Conservation (phyloP, 1,284 basidiomycete species). For the Ceratobasidium sp. region DNA sequence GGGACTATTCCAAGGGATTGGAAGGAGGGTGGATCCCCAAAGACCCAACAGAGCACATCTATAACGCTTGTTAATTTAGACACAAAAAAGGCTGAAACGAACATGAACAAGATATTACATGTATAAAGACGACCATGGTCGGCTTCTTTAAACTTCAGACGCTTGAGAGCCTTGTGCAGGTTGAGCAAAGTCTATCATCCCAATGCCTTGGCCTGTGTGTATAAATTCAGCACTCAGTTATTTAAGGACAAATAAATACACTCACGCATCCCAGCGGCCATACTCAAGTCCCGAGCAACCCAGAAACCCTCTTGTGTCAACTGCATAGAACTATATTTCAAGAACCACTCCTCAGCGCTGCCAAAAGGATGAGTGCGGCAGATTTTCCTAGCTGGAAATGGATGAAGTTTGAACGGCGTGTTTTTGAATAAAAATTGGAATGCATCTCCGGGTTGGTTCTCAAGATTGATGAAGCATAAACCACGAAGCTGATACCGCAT, state of each 20-base stretch:
- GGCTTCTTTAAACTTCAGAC: no score
- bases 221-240: no score
- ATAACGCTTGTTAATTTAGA: slow-evolving; percentile 22
- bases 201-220: background rate
- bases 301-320: slow-evolving; percentile 28
- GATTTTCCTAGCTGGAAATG: slow-evolving; percentile 7
- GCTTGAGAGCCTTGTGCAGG: no score
- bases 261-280: no score
- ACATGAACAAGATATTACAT: no score
- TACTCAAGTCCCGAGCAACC: slow-evolving; percentile 10
- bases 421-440: background rate
- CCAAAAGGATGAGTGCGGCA: slow-evolving; percentile 15
- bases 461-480: slow-evolving; percentile 13
- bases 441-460: background rate
- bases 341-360: background rate
- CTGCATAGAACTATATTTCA: slow-evolving; percentile 10
- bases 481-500: background rate
- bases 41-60: slow-evolving; percentile 27
- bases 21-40: slow-evolving; percentile 41
- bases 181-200: slow-evolving; percentile 6
- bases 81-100: no score
- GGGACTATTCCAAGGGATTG: slow-evolving; percentile 39
- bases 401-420: background rate
- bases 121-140: no score
- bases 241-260: no score